Base-by-base conservation (phyloP, 352 stramenopile species). In the Phytophthora boehmeriae region DNA sequence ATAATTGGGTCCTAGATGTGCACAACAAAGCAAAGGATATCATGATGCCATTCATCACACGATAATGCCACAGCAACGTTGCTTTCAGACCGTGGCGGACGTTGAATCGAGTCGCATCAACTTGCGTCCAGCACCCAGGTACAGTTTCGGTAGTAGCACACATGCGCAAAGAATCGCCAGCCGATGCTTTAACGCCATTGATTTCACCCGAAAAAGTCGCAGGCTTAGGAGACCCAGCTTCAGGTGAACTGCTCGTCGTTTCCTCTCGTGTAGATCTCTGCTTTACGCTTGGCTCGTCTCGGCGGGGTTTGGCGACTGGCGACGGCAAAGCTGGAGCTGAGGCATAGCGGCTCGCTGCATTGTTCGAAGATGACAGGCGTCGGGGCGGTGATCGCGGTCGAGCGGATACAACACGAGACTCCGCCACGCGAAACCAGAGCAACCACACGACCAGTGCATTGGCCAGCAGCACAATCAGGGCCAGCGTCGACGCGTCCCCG, bases 41-140 rank as follows among this genome's bases (percentile, higher is more conserved):
- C 1, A 41, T 8, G 16, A 27, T n/a, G 1, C 46, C 20, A 14
- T 17, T 14, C 32, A 38, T 20, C 4, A 50, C 11, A 11, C 6
- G n/a, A 22, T 13, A 17, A 22, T 22, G 22, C 14, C 8, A 8
- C 22, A 36, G 9, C 5, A 50, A 13, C 14, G 25, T 2, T 30
- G 13, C 13, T 45, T 25, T 43, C 36, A 20, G 52, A 83, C 85
- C 85, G 79, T 90, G 80, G 2, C 85, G 80, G n/a, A 94, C 83
- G n/a, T 92, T 87, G 43, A 92, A 94, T 4, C 81, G 77, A 16
- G 79, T 89, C 4, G 78, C 83, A 22, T 75, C 69, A 16, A 94
- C 74, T 23, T 89, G 78, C 4, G 79, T 71, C 85, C 85, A 94
- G 55, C 74, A 89, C 0, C 78, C 80, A 28, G 54, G 23, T 10